Conservation (phyloP, 139 green algal species). For the Penium margaritaceum region DNA sequence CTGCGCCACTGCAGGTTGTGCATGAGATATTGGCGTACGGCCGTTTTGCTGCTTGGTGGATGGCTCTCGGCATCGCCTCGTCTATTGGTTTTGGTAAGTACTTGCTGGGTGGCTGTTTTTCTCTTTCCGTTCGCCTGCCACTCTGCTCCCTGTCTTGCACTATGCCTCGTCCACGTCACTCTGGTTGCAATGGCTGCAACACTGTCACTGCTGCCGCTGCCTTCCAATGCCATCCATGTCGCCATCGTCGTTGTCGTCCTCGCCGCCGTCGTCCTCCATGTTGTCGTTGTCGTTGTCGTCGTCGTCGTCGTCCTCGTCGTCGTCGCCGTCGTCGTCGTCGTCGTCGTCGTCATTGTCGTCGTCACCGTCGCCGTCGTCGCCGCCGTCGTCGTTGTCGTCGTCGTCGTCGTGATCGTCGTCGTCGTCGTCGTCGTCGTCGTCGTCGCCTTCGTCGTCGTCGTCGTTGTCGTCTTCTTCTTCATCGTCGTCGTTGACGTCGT, state of each 20-base stretch:
- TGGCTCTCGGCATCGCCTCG: constrained; percentile 33
- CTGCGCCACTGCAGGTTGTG: constrained; percentile 4
- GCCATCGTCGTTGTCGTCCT: not conserved
- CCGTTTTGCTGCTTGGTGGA: constrained; percentile 29
- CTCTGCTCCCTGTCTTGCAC: not conserved
- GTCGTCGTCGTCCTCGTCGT: no score
- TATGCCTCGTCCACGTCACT: not conserved
- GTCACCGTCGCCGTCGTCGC: not conserved
- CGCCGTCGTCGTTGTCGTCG: not conserved
- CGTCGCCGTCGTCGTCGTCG: no score
- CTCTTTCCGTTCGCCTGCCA: no score
- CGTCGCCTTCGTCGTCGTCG: not conserved
- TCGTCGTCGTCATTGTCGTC: no score
- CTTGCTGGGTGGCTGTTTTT: no score
- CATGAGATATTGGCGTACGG: constrained; percentile 14
- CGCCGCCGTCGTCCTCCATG: not conserved
- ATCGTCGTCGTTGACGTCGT: no score
- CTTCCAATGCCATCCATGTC: not conserved
- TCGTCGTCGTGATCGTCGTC: not conserved
- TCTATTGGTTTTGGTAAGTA: constrained; percentile 42
- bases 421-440: not conserved
- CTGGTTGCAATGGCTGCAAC: no score
- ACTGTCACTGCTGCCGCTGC: no score
- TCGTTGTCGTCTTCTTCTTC: not conserved
- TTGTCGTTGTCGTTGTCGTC: no score